phyloP scores from a whole-genome alignment of 2,329 filamentous ascomycete genomes.

The Diaporthe humulicola region DNA sequence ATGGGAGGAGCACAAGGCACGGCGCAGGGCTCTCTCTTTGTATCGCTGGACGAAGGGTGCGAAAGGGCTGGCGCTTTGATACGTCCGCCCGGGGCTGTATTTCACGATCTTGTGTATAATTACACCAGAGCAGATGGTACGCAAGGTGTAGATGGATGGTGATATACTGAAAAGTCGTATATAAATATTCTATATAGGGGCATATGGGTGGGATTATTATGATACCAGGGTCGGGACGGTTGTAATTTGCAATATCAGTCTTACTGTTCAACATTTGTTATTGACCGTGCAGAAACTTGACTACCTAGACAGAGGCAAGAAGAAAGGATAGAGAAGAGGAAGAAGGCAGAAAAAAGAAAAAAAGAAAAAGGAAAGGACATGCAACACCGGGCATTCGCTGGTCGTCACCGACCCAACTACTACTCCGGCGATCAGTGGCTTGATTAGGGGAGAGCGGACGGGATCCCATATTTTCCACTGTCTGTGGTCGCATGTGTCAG shows the following conservation, averaged over 20 bases:
- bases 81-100: not conserved
- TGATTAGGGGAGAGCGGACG: conserved; percentile 9
- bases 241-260: not conserved
- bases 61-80: conserved; percentile 50
- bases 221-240: conserved; percentile 14
- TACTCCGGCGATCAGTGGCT: conserved; percentile 5
- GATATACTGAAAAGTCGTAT: not conserved
- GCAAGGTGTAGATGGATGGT: not conserved
- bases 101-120: not conserved
- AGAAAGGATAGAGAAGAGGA: not conserved
- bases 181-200: not conserved
- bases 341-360: not conserved
- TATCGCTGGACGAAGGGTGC: conserved; percentile 64
- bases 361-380: not conserved
- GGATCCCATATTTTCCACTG: conserved; percentile 21
- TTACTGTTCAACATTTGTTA: not conserved
- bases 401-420: conserved; percentile 17
- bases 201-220: not conserved
- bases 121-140: not conserved
- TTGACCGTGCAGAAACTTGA: not conserved
- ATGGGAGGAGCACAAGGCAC: conserved; percentile 58
- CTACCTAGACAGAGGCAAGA: not conserved
- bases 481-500: not conserved
- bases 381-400: conserved; percentile 11
- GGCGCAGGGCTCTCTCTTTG: conserved; percentile 63